Evolutionary conservation across 176 grass and related monocot genomes (phyloP).

Genomic region (Cymbopogon citratus): DNA sequence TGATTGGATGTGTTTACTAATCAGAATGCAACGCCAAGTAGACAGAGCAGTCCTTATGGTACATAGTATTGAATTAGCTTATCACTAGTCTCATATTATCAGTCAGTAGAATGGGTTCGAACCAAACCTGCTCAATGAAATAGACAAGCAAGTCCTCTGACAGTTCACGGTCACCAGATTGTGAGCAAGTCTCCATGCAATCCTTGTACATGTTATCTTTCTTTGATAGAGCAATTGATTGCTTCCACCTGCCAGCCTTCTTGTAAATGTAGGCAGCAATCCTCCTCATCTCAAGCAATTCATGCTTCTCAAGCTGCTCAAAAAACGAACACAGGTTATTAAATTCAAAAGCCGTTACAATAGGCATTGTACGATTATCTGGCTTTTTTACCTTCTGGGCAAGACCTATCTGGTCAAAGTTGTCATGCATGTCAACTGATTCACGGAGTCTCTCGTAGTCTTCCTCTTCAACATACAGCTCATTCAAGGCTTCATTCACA

Average conservation of each 20-base stretch:
- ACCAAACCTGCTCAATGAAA: slow-evolving; percentile 85
- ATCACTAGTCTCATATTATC: neutral
- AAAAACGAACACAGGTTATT: slow-evolving; percentile 18
- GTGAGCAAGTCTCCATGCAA: slow-evolving; percentile 99
- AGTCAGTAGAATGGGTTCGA: neutral
- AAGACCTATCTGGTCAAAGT: slow-evolving; percentile 99
- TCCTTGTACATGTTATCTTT: slow-evolving; percentile 99
- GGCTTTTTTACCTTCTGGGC: slow-evolving; percentile 70
- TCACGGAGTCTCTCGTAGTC: slow-evolving; percentile 90
- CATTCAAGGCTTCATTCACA: slow-evolving; percentile 98
- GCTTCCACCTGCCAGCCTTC: slow-evolving; percentile 98
- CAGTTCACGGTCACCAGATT: slow-evolving; percentile 80
- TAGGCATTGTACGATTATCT: neutral
- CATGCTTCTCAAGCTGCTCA: slow-evolving; percentile 90
- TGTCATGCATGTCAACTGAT: slow-evolving; percentile 97
- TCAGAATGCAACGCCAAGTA: too few species aligned
- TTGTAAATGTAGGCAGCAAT: slow-evolving; percentile 99
- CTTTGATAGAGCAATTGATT: slow-evolving; percentile 89
- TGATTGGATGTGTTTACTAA: too few species aligned
- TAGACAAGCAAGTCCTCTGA: slow-evolving; percentile 88
- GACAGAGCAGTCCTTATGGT: neutral
- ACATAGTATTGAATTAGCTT: neutral
- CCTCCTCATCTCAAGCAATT: slow-evolving; percentile 98
- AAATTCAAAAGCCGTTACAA: slow-evolving; percentile 3
- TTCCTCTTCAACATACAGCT: slow-evolving; percentile 95